Conservation (phyloP, 2,329 filamentous ascomycete species). For the Sporothrix sp. region DNA sequence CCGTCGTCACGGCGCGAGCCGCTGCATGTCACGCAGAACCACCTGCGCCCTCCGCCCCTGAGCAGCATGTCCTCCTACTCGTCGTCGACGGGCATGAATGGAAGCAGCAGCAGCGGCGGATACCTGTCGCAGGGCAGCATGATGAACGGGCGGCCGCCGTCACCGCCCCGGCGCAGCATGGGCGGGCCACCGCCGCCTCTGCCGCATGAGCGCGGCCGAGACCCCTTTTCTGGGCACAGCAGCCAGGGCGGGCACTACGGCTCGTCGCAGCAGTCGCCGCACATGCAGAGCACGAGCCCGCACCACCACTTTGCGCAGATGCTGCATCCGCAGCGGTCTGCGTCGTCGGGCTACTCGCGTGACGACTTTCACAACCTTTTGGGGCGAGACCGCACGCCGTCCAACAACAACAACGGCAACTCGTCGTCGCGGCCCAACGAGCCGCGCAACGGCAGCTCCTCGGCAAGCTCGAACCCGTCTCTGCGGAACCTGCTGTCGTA, state of each 20-base stretch:
- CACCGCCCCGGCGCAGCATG: slow-evolving; percentile 33
- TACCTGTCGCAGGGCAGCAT: slow-evolving; percentile 11
- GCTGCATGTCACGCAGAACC: slow-evolving; percentile 15
- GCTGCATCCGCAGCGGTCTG: slow-evolving; percentile 23
- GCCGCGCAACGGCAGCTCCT: slow-evolving; percentile 45
- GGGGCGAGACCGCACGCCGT: slow-evolving; percentile 8
- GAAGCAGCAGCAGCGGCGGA: neutral
- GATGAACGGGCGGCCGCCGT: slow-evolving; percentile 38
- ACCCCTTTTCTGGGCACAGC: neutral
- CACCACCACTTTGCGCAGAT: slow-evolving; percentile 33
- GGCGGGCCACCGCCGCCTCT: slow-evolving; percentile 29
- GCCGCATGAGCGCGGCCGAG: slow-evolving; percentile 17
- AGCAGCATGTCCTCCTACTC: neutral
- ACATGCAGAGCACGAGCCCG: slow-evolving; percentile 26
- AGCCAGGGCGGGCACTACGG: slow-evolving; percentile 3
- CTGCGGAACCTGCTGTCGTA: slow-evolving; percentile 62
- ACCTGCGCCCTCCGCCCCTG: slow-evolving; percentile 16
- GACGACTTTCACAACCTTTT: slow-evolving; percentile 18
- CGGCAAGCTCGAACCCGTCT: slow-evolving; percentile 70
- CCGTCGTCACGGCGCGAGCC: slow-evolving; percentile 12
- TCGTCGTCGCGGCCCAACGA: slow-evolving; percentile 26
- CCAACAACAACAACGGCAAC: slow-evolving; percentile 12
- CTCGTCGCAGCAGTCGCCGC: slow-evolving; percentile 20
- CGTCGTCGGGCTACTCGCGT: slow-evolving; percentile 26
- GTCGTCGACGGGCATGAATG: slow-evolving; percentile 14